Percentiles rank a stretch among this genome's conserved stretches.
phyloP scores from a whole-genome alignment of 176 grass and related monocot species.

The Bromus sterilis region DNA sequence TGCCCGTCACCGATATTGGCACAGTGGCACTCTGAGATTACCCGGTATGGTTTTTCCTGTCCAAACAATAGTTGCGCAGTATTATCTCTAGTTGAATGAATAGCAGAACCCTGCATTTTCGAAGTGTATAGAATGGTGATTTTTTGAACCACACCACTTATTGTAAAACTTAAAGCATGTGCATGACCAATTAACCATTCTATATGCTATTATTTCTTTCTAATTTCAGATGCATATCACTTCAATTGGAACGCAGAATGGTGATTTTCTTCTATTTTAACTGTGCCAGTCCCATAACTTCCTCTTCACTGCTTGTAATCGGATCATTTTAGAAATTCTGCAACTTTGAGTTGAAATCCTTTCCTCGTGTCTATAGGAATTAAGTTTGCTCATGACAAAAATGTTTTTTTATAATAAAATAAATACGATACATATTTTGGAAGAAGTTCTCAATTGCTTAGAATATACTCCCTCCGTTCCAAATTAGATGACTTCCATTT shows the following conservation, averaged over 20 bases:
- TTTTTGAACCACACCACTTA: background rate
- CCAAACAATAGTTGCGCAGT: background rate
- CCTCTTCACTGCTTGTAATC: background rate
- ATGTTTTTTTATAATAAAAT: background rate
- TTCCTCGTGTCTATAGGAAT: background rate
- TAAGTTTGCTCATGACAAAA: background rate
- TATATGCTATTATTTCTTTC: background rate
- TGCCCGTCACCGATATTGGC: conserved; percentile 83
- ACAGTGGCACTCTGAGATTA: conserved; percentile 94
- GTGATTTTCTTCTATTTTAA: conserved; percentile 8
- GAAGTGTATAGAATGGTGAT: background rate
- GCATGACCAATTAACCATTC: background rate
- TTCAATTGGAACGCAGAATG: conserved; percentile 2
- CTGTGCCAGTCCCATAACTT: background rate
- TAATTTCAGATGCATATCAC: background rate
- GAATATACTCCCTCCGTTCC: too few relatives aligned
- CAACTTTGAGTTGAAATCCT: conserved; percentile 13
- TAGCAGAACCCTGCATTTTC: background rate
- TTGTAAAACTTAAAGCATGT: background rate
- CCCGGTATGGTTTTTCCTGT: conserved; percentile 57
- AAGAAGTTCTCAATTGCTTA: background rate
- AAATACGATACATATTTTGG: background rate
- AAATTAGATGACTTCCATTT: too few relatives aligned
- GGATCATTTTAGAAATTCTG: background rate
- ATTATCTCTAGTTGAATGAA: background rate